Base-by-base conservation (phyloP, 352 stramenopile genomes). In the Globisporangium orthogonon region DNA sequence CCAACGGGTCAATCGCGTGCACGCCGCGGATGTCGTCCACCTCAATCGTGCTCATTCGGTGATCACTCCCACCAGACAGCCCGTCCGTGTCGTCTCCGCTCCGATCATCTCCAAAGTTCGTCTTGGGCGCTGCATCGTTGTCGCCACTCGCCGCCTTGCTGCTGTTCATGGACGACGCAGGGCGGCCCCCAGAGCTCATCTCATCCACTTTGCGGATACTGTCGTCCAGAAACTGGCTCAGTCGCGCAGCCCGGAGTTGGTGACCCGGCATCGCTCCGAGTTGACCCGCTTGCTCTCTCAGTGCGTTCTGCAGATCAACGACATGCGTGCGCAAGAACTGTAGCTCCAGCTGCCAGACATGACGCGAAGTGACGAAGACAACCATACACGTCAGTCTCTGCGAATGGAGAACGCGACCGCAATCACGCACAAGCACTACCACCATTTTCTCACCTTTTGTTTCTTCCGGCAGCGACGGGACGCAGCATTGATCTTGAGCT, bases 401-500 rank as follows among this genome's bases (percentile, higher is more conserved):
- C n/a, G 18, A 13, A 2, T 31, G 31, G 10, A 39, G 28, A 50
- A 37, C 11, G 14, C 17, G 17, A 30, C 7, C 37, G 2, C 37
- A 41, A 17, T 2, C 37, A 41, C 9, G 9, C 37, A 41, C 9
- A 13, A 41, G 5, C 37, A 41, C 2, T 10, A 48, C 11, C 10
- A 54, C 1, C 14, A 11, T 13, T 10, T 28, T 39, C 61, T 28
- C 35, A 74, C 67, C 68, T 94, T 94, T 67, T 94, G 84, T 56
- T 91, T 91, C 67, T 91, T 88, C n/a, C 84, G 78, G 56, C 84
- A 94, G 17, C 83, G 74, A 2, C 84, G 69, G 0, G 79, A 91
- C 56, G 84, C 84, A 1, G 84, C 84, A 56, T 94, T 94, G 73
- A 94, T 94, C 69, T 91, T 94, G 40, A 94, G 78, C 60, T 94